phyloP scores from a whole-genome alignment of 2,329 filamentous ascomycete species.

The Sporothrix protearum region DNA sequence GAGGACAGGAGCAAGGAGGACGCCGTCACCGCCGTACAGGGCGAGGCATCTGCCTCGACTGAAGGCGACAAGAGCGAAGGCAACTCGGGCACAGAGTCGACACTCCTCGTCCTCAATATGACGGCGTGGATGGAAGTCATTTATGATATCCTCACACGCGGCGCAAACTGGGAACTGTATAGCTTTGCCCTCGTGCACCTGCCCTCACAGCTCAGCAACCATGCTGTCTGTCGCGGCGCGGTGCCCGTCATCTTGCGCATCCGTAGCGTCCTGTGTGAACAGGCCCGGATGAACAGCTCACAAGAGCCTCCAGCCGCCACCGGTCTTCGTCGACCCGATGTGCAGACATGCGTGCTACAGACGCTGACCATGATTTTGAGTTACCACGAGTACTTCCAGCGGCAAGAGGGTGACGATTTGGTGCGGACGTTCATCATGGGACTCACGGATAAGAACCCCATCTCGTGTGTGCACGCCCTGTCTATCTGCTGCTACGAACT shows the following conservation, averaged over 20 bases:
- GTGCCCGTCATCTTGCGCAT: conserved; percentile 72
- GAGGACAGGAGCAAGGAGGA: background rate
- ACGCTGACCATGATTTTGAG: conserved; percentile 82
- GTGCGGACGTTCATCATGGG: conserved; percentile 83
- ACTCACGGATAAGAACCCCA: conserved; percentile 82
- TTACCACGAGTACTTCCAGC: conserved; percentile 81
- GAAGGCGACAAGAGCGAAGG: background rate
- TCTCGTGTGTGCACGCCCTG: conserved; percentile 89
- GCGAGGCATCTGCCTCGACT: background rate
- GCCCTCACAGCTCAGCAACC: conserved; percentile 84
- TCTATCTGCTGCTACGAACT: conserved; percentile 95
- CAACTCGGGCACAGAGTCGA: background rate
- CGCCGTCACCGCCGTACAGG: background rate
- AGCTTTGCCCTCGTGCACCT: conserved; percentile 85
- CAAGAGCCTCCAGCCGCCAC: conserved; percentile 76
- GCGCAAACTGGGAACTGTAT: conserved; percentile 86
- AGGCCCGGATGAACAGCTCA: conserved; percentile 72
- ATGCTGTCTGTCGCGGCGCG: conserved; percentile 73
- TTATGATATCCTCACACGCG: conserved; percentile 67
- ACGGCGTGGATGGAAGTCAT: conserved; percentile 73
- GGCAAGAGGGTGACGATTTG: conserved; percentile 83
- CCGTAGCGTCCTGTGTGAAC: conserved; percentile 73
- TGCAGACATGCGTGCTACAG: conserved; percentile 85
- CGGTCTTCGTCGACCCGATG: conserved; percentile 79
- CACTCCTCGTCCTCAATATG: conserved; percentile 48